These are phyloP conservation scores for Salvia rosmarinus DNA, from an alignment of 257 asterid species.

Conservation along the genomic window DNA sequence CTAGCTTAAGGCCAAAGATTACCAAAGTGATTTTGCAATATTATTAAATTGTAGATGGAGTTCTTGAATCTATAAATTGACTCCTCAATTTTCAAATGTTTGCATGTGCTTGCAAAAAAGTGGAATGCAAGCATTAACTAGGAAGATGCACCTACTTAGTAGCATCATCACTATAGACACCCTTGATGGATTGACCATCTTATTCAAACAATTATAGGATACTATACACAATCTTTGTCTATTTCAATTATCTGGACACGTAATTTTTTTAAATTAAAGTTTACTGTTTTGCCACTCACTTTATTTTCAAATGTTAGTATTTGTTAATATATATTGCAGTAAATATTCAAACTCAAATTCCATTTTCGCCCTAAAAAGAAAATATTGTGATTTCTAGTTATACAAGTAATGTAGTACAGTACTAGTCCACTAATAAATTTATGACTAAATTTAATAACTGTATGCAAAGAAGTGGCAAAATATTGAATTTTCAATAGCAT, in stretches of 20 bases:
- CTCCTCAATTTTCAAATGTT: slow-evolving; percentile 37
- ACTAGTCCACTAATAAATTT: too few relatives aligned
- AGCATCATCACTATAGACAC: slow-evolving; percentile 35
- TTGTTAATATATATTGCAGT: too few relatives aligned
- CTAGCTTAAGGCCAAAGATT: slow-evolving; percentile 23
- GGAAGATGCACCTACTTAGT: slow-evolving; percentile 52
- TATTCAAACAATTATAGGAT: slow-evolving; percentile 30
- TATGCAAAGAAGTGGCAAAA: too few relatives aligned
- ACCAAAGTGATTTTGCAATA: not conserved
- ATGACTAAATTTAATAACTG: too few relatives aligned
- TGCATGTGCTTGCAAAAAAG: slow-evolving; percentile 52
- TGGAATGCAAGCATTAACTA: slow-evolving; percentile 43
- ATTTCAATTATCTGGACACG: slow-evolving; percentile 3
- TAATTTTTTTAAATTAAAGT: not conserved
- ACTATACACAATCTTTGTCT: slow-evolving; percentile 34
- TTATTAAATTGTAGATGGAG: slow-evolving; percentile 16
- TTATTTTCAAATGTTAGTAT: too few relatives aligned
- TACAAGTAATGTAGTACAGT: too few relatives aligned
- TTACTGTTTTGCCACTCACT: not conserved
- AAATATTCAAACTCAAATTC: too few relatives aligned
- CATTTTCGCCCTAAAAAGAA: too few relatives aligned
- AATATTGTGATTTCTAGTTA: too few relatives aligned
- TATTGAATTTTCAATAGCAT: too few relatives aligned
- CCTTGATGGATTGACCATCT: slow-evolving; percentile 37
- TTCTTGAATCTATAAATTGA: slow-evolving; percentile 36